These are phyloP conservation scores for Pisolithus microcarpus DNA, from an alignment of 768 basidiomycete species.

Conservation along the genomic window DNA sequence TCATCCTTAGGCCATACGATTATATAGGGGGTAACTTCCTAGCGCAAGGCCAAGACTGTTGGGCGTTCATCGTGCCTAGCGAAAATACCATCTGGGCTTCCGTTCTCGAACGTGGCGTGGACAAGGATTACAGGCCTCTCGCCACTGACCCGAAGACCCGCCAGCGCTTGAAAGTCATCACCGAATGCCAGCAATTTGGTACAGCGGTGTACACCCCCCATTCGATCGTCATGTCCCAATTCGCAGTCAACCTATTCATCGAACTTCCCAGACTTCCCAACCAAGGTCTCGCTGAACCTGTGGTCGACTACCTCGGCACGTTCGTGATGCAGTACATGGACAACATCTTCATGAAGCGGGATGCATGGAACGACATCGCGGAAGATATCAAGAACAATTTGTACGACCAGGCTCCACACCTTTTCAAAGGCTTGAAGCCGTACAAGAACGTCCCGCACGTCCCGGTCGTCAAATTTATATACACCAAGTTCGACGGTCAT, in stretches of 20 bases:
- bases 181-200: not conserved
- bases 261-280: not conserved
- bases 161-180: not conserved
- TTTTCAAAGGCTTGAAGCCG: not conserved
- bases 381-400: slow-evolving; percentile 4
- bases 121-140: slow-evolving; percentile 5
- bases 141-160: not conserved
- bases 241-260: slow-evolving; percentile 22
- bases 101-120: slow-evolving; percentile 10
- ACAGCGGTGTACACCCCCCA: slow-evolving; percentile 8
- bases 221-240: slow-evolving; percentile 10
- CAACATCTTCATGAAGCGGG: not conserved
- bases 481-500: slow-evolving; percentile 16
- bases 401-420: slow-evolving; percentile 1
- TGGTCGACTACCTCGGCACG: slow-evolving; percentile 20
- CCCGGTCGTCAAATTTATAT: slow-evolving; percentile 8
- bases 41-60: not conserved
- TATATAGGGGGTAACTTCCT: slow-evolving; percentile 5
- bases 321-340: slow-evolving; percentile 11
- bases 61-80: slow-evolving; percentile 5
- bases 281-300: not conserved
- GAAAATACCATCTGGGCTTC: slow-evolving; percentile 11
- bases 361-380: slow-evolving; percentile 6
- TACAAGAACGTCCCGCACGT: slow-evolving; percentile 1
- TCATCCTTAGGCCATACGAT: slow-evolving; percentile 15